Percentiles rank a stretch among this genome's conserved stretches.
These are phyloP conservation scores for Puccinia polysora DNA, from an alignment of 1,284 basidiomycete species.

Conservation along the genomic window DNA sequence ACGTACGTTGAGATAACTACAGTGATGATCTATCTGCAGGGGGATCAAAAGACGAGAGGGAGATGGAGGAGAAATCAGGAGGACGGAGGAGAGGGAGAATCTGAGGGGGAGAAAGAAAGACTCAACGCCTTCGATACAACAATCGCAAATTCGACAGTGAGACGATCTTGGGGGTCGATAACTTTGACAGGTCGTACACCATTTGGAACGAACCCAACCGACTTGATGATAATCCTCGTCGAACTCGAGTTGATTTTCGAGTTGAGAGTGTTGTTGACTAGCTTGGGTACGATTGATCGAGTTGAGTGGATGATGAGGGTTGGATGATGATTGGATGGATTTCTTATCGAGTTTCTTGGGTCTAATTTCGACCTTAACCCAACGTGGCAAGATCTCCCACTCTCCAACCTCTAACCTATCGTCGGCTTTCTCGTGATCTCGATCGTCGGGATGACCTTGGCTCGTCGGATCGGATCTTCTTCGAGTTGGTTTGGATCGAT, in stretches of 20 bases:
- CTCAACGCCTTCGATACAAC: constrained; percentile 52
- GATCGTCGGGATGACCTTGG: constrained; percentile 41
- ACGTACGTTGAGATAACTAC: constrained; percentile 51
- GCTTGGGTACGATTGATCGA: not conserved
- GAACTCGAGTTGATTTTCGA: not conserved
- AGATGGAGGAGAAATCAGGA: not conserved
- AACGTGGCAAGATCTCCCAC: constrained; percentile 28
- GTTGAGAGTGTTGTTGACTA: not conserved
- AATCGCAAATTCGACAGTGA: constrained; percentile 53
- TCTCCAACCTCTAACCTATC: not conserved
- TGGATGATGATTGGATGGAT: not conserved
- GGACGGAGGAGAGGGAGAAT: not conserved
- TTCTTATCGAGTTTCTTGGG: too few relatives aligned
- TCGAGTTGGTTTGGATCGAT: constrained; percentile 44
- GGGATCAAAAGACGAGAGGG: not conserved
- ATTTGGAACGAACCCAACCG: constrained; percentile 47
- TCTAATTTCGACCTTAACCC: constrained; percentile 25
- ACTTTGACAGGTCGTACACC: constrained; percentile 52
- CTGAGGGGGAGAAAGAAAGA: not conserved
- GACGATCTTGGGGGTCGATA: constrained; percentile 52
- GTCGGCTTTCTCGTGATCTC: not conserved
- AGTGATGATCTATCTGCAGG: constrained; percentile 50
- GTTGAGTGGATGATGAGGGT: not conserved
- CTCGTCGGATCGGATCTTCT: constrained; percentile 44
- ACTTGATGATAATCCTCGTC: constrained; percentile 18